Conservation (phyloP, 192 early-diverging fungal genomes). For the Phycomyces nitens region DNA sequence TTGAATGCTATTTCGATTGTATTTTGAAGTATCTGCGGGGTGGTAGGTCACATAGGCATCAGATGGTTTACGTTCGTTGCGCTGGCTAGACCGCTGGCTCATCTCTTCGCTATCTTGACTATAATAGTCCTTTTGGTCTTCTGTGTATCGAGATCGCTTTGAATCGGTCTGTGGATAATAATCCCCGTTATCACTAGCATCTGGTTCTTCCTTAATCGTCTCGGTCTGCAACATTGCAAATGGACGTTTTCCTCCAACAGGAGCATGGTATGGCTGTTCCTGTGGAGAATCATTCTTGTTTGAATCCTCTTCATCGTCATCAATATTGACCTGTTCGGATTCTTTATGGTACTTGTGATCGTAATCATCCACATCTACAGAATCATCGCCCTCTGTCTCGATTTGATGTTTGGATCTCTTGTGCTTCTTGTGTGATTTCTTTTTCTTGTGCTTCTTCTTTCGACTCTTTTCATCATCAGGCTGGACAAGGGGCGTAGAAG, state of each 20-base stretch:
- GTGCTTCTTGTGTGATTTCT: constrained; percentile 20
- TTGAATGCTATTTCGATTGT: too few relatives aligned
- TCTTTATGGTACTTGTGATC: constrained; percentile 15
- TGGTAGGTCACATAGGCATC: too few relatives aligned
- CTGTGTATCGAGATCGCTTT: too few relatives aligned
- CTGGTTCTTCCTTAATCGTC: too few relatives aligned
- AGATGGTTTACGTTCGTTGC: too few relatives aligned
- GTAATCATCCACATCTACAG: constrained; percentile 6
- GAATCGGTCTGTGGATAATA: too few relatives aligned
- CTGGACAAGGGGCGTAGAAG: neutral
- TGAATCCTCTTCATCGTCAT: constrained; percentile 23
- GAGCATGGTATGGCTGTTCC: neutral
- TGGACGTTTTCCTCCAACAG: constrained; percentile 10
- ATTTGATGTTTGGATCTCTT: constrained; percentile 1
- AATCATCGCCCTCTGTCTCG: too few relatives aligned
- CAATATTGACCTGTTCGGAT: constrained; percentile 29
- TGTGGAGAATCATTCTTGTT: neutral
- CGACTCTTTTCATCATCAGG: constrained; percentile 19
- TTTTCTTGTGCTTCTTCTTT: constrained; percentile 25
- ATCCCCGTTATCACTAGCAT: too few relatives aligned
- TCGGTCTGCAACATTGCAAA: constrained; percentile 4
- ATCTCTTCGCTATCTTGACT: too few relatives aligned
- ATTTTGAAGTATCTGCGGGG: too few relatives aligned
- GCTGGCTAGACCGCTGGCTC: too few relatives aligned
- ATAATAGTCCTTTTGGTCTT: too few relatives aligned